Base-by-base conservation (phyloP, 805 yeast species). In the Yarrowia hollandica region DNA sequence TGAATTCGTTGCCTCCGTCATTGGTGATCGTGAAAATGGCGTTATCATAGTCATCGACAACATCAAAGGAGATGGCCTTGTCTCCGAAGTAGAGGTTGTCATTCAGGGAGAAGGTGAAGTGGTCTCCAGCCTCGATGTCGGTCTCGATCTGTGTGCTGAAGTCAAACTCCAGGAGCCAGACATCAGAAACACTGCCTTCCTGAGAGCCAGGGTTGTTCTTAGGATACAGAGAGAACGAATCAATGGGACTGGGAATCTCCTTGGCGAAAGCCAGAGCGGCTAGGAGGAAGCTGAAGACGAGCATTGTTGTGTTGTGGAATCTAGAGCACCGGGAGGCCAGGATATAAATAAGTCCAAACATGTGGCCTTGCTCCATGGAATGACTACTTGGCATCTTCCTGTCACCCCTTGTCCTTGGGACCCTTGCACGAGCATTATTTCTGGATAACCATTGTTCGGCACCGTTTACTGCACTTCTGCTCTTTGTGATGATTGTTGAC, bases 211-310 rank as follows among this genome's bases (percentile, higher is more conserved):
- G 30, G 4, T 14, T 5, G 30, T n/a, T 15, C 10, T 39, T 15
- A n/a, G 30, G 44, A 10, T 14, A 39, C 28, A 38, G 42, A n/a
- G 26, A 14, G 30, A 39, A 39, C 16, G 44, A 39, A 15, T 39
- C 21, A 10, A 39, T 39, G 44, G 44, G 44, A 23, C 30, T 15
- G 21, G 44, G 44, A 10, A 39, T 30, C n/a, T 39, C 44, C 21
- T 39, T 39, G 28, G 44, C 30, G 16, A 15, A 19, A 11, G 44
- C 44, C 44, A 39, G 30, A 23, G 44, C 18, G 14, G 44, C 44
- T 15, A 39, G 44, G 30, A 39, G 30, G 6, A 39, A 19, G 30
- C 23, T 39, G 44, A 39, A 15, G 30, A 39, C 21, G 11, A 39
- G 44, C 44, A 39, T 39, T 23, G 42, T 37, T 37, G 42, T n/a